Conservation (phyloP, 2,329 filamentous ascomycete genomes). For the Hymenoscyphus fraxineus region DNA sequence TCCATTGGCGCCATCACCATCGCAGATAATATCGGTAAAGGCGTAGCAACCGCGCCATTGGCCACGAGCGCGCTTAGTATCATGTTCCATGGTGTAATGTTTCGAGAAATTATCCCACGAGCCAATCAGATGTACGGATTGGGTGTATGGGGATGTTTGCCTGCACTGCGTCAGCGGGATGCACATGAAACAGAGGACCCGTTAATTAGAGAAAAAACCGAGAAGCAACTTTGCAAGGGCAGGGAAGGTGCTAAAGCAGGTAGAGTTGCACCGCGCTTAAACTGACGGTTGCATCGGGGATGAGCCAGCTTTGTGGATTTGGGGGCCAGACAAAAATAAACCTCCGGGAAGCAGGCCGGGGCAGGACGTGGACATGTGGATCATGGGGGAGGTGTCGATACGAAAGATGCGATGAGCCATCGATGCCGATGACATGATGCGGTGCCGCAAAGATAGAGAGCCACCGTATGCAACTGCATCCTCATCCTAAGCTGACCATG, state of each 20-base stretch:
- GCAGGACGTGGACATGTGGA: too few relatives aligned
- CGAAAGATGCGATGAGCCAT: not conserved
- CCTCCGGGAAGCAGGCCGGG: not conserved
- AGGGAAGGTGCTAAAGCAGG: slow-evolving; percentile 7
- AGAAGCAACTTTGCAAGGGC: slow-evolving; percentile 16
- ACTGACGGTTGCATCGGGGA: slow-evolving; percentile 13
- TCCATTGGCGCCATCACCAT: slow-evolving; percentile 55
- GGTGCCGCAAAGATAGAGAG: not conserved
- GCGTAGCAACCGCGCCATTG: slow-evolving; percentile 86
- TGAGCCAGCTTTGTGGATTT: not conserved
- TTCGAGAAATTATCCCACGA: slow-evolving; percentile 93
- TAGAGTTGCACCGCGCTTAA: slow-evolving; percentile 15
- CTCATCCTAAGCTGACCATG: too few relatives aligned
- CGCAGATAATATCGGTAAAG: slow-evolving; percentile 81
- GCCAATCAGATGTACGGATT: slow-evolving; percentile 75
- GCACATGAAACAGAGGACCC: slow-evolving; percentile 14
- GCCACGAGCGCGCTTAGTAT: slow-evolving; percentile 67
- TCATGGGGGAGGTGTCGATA: not conserved
- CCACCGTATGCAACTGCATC: too few relatives aligned
- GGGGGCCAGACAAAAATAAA: not conserved
- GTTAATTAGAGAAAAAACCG: slow-evolving; percentile 10
- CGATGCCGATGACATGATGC: not conserved
- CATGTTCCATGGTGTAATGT: slow-evolving; percentile 76
- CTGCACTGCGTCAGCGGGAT: slow-evolving; percentile 38
- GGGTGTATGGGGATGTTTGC: slow-evolving; percentile 56